These are phyloP conservation scores for Dioscorea cayenensis DNA, from an alignment of 116 monocot species.

Conservation along the genomic window DNA sequence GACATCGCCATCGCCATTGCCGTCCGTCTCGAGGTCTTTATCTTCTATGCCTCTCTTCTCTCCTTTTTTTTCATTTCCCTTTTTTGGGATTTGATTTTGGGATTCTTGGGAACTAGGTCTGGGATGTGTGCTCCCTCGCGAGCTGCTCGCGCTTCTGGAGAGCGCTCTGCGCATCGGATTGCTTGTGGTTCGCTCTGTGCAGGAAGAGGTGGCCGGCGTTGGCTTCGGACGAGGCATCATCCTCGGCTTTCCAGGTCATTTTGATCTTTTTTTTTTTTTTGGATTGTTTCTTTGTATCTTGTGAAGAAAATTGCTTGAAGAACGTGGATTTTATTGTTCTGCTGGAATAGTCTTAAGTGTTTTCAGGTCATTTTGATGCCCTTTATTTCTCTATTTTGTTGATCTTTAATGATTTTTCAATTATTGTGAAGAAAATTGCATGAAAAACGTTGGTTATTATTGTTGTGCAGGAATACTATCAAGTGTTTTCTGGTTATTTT, in stretches of 20 bases:
- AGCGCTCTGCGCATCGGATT: conserved; percentile 44
- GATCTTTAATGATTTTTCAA: too few species aligned
- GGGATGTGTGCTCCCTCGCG: conserved; percentile 61
- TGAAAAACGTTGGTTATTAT: too few species aligned
- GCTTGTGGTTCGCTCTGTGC: conserved; percentile 47
- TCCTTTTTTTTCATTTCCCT: neutral
- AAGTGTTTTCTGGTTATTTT: too few species aligned
- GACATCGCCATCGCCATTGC: too few species aligned
- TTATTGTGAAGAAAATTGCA: too few species aligned
- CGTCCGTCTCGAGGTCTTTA: too few species aligned
- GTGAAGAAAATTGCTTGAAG: neutral
- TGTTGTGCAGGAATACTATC: too few species aligned
- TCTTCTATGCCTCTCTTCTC: too few species aligned
- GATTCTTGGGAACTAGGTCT: conserved; percentile 11
- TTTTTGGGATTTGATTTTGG: neutral
- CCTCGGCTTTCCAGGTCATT: neutral
- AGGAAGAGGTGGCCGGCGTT: conserved; percentile 41
- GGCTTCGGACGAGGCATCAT: neutral
- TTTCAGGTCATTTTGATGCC: neutral
- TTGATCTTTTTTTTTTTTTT: neutral
- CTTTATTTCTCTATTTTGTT: neutral
- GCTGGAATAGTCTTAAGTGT: too few species aligned
- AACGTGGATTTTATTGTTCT: too few species aligned
- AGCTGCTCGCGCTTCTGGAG: conserved; percentile 61
- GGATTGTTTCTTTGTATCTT: neutral